phyloP scores from a whole-genome alignment of 2,329 filamentous ascomycete genomes.

The Lachnellula occidentalis region DNA sequence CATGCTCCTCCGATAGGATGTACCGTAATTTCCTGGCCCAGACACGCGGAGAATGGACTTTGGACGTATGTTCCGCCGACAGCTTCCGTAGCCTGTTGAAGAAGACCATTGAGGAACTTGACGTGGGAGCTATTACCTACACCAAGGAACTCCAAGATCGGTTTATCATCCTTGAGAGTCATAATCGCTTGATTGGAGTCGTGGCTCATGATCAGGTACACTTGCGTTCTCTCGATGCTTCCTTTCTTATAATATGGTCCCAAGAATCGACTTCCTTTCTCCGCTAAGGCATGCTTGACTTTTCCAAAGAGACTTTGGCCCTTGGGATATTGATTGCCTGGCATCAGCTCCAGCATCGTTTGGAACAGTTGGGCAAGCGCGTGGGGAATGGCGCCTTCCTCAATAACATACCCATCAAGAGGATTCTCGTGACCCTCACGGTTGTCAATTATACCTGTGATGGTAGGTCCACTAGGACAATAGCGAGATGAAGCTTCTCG shows the following conservation, averaged over 20 bases:
- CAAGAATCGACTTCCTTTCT: slow-evolving; percentile 47
- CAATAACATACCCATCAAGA: slow-evolving; percentile 57
- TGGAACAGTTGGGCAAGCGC: slow-evolving; percentile 53
- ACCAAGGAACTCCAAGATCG: slow-evolving; percentile 53
- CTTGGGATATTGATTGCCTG: slow-evolving; percentile 39
- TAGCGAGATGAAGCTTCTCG: slow-evolving; percentile 43
- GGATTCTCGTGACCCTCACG: slow-evolving; percentile 46
- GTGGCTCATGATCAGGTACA: slow-evolving; percentile 49
- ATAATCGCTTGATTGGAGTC: slow-evolving; percentile 51
- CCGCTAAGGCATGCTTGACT: slow-evolving; percentile 43
- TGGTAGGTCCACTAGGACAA: slow-evolving; percentile 55
- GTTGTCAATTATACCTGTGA: slow-evolving; percentile 58
- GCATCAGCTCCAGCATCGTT: slow-evolving; percentile 49
- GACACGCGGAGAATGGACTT: slow-evolving; percentile 51
- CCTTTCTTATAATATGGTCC: slow-evolving; percentile 53
- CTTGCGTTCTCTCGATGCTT: slow-evolving; percentile 53
- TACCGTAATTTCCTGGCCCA: slow-evolving; percentile 56
- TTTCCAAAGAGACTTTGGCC: slow-evolving; percentile 36
- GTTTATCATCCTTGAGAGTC: slow-evolving; percentile 53
- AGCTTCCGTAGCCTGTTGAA: slow-evolving; percentile 49
- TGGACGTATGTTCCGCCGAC: slow-evolving; percentile 56
- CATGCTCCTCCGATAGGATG: slow-evolving; percentile 62
- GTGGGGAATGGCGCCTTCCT: slow-evolving; percentile 57
- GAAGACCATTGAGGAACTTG: slow-evolving; percentile 44
- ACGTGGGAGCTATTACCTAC: slow-evolving; percentile 52